A percentile compares a stretch with the other conserved stretches of the same genome.
Evolutionary conservation across 2,329 filamentous ascomycete genomes (phyloP).

Genomic region (Knufia petricola): DNA sequence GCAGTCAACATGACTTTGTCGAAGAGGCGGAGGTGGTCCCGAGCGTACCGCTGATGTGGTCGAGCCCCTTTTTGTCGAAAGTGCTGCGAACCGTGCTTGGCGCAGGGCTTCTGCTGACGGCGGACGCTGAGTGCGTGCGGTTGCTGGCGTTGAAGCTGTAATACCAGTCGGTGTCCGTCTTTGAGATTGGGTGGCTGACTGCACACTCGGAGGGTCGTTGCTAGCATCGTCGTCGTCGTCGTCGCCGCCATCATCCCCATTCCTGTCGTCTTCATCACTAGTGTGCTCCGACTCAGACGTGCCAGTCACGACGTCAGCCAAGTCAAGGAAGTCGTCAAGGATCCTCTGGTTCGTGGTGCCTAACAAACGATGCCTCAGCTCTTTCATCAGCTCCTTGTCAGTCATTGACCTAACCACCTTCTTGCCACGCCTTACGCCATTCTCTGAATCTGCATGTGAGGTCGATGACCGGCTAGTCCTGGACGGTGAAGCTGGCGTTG

Average conservation of each 20-base stretch:
- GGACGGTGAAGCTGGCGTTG: not conserved
- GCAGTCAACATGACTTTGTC: not conserved
- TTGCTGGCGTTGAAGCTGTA: not conserved
- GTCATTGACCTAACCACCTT: not conserved
- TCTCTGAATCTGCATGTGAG: not conserved
- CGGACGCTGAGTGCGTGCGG: not conserved
- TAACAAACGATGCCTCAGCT: not conserved
- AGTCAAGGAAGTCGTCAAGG: not conserved
- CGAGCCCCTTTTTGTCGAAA: no score
- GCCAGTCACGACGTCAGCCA: not conserved
- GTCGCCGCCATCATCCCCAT: not conserved
- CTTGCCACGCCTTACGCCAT: not conserved
- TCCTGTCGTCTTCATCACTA: not conserved
- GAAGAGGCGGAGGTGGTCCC: not conserved
- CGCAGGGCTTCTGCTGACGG: not conserved
- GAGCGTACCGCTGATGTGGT: not conserved
- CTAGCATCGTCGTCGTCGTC: not conserved
- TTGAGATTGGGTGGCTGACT: not conserved
- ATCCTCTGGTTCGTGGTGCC: not conserved
- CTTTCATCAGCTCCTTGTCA: not conserved
- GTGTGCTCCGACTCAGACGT: not conserved
- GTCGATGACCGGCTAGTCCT: not conserved
- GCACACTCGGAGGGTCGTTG: not conserved
- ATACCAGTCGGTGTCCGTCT: not conserved
- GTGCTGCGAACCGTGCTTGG: not conserved